Conservation (phyloP, 2,329 filamentous ascomycete species). For the Penicillium aurantiogriseum region DNA sequence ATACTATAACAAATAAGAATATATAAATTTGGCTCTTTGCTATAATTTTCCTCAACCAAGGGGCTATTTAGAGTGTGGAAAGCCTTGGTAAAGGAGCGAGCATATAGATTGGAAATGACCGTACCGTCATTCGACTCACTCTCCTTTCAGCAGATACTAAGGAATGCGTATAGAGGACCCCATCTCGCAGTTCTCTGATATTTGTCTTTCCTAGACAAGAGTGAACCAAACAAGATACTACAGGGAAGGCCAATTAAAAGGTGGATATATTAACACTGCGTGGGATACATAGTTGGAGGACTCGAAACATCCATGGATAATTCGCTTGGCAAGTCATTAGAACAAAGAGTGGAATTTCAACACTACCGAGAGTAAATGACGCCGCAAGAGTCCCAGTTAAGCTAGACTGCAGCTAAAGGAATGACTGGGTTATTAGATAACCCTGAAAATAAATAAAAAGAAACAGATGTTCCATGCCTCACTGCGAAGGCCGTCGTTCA, state of each 20-base stretch:
- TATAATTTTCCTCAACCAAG: too few species aligned
- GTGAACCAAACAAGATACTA: background rate
- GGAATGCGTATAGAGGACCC: too few species aligned
- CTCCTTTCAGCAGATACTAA: too few species aligned
- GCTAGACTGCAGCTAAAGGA: background rate
- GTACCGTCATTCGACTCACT: too few species aligned
- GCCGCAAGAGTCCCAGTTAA: background rate
- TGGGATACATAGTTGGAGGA: background rate
- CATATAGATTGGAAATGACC: too few species aligned
- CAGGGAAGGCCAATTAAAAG: background rate
- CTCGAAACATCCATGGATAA: background rate
- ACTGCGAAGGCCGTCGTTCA: constrained; percentile 25
- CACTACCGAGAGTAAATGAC: background rate
- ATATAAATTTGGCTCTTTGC: too few species aligned
- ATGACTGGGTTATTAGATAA: background rate
- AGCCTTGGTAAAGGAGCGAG: too few species aligned
- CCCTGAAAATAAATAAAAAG: background rate
- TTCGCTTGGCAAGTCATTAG: background rate
- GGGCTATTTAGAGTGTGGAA: too few species aligned
- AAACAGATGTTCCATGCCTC: background rate
- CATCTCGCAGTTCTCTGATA: too few species aligned
- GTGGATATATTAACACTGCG: too few species aligned
- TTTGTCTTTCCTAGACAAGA: too few species aligned
- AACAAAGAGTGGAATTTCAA: background rate
- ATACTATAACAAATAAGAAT: too few species aligned